Evolutionary conservation across 2,329 filamentous ascomycete species (phyloP), one percentile per base, ranked within the genome.

Genomic region (Setomelanomma holmii): DNA sequence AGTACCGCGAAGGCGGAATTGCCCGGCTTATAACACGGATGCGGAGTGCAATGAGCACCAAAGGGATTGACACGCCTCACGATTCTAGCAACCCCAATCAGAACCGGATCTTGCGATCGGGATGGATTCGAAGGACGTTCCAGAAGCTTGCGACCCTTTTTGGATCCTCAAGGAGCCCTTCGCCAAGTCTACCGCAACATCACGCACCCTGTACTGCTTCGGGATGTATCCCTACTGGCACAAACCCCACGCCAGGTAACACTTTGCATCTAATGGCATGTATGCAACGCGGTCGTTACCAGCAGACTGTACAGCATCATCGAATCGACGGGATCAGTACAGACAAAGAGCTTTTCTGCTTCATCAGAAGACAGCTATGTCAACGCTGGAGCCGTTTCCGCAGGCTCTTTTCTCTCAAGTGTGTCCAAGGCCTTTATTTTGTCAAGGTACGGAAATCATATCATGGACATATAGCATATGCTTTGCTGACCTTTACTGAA

Each of bases 321-420:
- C 45, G 40, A 1, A 58, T 66, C 11, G 56, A 59, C 1, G 22
- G 23, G 1, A 44, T 63, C 3, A 43, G 36, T 5, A 55, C 42
- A 1, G 63, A 66, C 36, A 54, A 49, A 11, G 40, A 39, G 6
- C 46, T 66, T n/a, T 59, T 66, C 49, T 34, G 12, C 24, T 61
- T 63, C 45, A 24, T 66, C 10, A 40, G 38, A 5, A 12, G 42
- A 2, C 51, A 51, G 16, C 52, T 48, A 16, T 16, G 17, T 4
- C 8, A 24, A 6, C 40, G 40, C 11, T 33, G 51, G 1, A 44
- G 57, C 16, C 45, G 39, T 7, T 21, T 58, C n/a, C 11, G 21
- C 10, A 45, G 27, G 1, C 4, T 57, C 0, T 35, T 60, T 3
- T 58, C 58, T 1, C 21, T 63, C 1, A 51, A 49, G 11, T 49